Conservation (phyloP, 345 rosid genomes). For the Eucalyptus polyanthemos region DNA sequence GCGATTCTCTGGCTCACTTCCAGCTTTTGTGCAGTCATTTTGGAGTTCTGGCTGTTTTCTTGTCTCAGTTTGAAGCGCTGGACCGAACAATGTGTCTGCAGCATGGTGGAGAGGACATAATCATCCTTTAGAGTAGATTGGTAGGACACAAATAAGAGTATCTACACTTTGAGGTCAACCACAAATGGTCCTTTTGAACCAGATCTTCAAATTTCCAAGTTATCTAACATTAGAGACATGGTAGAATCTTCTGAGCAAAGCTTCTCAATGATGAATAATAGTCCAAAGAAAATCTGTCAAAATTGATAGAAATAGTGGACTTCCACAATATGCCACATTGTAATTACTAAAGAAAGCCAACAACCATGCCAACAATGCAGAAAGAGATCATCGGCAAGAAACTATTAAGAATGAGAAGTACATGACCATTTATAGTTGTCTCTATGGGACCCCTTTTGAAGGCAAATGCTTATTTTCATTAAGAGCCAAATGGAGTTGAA, state of each 20-base stretch:
- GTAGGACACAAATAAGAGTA: not conserved
- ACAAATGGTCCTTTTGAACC: not conserved
- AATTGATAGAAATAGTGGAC: not conserved
- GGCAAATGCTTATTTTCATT: not conserved
- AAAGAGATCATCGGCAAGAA: not conserved
- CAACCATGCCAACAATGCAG: not conserved
- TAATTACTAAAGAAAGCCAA: not conserved
- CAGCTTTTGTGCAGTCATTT: not conserved
- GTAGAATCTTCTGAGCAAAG: not conserved
- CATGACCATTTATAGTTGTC: not conserved
- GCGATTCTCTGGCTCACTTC: not conserved
- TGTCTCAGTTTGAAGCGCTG: not conserved
- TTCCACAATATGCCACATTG: not conserved
- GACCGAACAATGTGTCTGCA: constrained; percentile 18
- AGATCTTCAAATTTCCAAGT: not conserved
- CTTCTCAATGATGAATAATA: not conserved
- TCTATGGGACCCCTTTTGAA: not conserved
- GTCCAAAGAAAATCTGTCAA: not conserved
- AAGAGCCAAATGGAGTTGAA: not conserved
- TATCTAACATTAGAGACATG: not conserved
- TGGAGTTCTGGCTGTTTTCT: not conserved
- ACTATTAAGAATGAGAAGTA: not conserved
- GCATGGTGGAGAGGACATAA: not conserved
- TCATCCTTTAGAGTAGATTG: not conserved
- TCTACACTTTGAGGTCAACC: not conserved